Evolutionary conservation across 345 rosid genomes (phyloP), one percentile per base, ranked within the genome.

Genomic region (Ceriops zippeliana): DNA sequence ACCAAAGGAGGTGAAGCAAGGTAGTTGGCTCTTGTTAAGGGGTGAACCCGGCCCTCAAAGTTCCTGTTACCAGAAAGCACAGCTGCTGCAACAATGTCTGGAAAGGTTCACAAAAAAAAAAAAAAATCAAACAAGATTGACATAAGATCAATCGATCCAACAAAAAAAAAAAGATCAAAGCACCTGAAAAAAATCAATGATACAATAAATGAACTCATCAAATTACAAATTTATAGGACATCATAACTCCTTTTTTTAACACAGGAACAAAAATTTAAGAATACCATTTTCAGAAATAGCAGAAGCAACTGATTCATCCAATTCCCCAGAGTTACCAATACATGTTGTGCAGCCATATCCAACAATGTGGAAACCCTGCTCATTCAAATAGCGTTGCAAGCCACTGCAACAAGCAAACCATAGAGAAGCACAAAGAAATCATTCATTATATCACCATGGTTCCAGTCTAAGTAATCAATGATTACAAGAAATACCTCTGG

Each of bases 1-100:
- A 95, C 98, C 62, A 95, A 76, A 22, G 98, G 99, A 60, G 99
- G 98, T 7, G 99, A 95, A 79, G 99, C 99, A 69, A 95, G 99
- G 77, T 91, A 95, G 82, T 95, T 95, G 16, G 99, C 99, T 84
- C 99, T 87, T 62, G 99, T 95, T 81, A 95, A 75, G 16, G 96
- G 81, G 76, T 95, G 99, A 71, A 95, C 96, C 73, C 98, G 96
- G 5, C 98, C 99, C 78, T 95, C 99, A 75, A 95, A 95, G 72
- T 95, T 95, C 57, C 96, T 77, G 79, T 95, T 95, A 47, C 99
- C 99, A 61, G 96, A 95, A 20, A 95, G 90, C 61, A 95, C 98
- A 66, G 97, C 98, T 3, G 98, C 81, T 8, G 96, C 99, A 57
- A 95, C 82, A 72, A 95, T 87, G 74, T 91, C 99, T 95, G 90